phyloP scores from a whole-genome alignment of 805 yeast genomes.

The Kluyveromyces aestuarii region DNA sequence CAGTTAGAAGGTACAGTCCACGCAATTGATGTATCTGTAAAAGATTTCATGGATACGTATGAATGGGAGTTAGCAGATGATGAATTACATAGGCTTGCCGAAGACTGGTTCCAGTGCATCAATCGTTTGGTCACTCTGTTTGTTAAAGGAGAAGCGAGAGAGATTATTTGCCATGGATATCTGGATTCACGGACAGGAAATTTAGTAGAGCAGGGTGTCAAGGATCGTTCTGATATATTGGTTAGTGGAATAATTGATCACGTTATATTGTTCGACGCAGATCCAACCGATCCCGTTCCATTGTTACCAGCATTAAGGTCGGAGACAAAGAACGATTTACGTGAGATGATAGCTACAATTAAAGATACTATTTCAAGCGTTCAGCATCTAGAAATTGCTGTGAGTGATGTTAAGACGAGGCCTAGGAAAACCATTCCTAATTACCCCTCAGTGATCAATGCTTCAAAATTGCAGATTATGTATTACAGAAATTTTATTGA shows the following conservation, averaged over 20 bases:
- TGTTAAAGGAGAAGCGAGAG: constrained; percentile 48
- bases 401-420: constrained; percentile 60
- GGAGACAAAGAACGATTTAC: constrained; percentile 2
- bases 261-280: constrained; percentile 18
- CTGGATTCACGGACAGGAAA: constrained; percentile 25
- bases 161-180: constrained; percentile 48
- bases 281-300: not conserved
- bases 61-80: constrained; percentile 14
- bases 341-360: constrained; percentile 14
- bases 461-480: constrained; percentile 51
- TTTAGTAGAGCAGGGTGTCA: constrained; percentile 6
- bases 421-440: constrained; percentile 34
- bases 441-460: constrained; percentile 39
- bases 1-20: constrained; percentile 41
- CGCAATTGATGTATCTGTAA: constrained; percentile 19
- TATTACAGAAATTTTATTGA: constrained; percentile 46
- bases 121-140: constrained; percentile 35
- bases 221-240: constrained; percentile 29
- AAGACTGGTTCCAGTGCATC: constrained; percentile 36
- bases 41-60: constrained; percentile 11
- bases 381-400: constrained; percentile 20
- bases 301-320: constrained; percentile 1
- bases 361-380: not conserved
- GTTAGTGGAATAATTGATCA: constrained; percentile 62
- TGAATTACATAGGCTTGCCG: constrained; percentile 18